Evolutionary conservation across 352 stramenopile genomes (phyloP), one percentile per base, ranked within the genome.

Genomic region (Phytophthora crassamura): DNA sequence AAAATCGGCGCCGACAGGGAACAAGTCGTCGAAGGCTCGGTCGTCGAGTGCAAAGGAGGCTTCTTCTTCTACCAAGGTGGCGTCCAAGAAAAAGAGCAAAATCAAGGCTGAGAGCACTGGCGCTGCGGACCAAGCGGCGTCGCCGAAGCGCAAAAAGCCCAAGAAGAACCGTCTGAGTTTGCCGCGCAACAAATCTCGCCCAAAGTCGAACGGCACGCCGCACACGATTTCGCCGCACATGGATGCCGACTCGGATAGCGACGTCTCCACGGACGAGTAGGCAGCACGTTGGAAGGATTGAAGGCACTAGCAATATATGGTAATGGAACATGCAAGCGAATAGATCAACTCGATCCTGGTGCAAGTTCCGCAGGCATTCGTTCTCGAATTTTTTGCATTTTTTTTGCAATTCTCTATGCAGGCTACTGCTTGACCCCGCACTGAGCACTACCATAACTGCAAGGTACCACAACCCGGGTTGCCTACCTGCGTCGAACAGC

Each of bases 151-250:
- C 39, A 78, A 75, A 38, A 76, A 74, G 28, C 25, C 43, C 15
- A 67, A 67, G 57, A 69, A 73, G 49, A 67, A 71, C 41, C 58
- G 63, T 25, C 45, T 71, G 30, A 76, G 57, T 22, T 68, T 74
- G 62, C 33, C 62, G 7, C 61, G 67, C n/a, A 78, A 71, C 33
- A 76, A 73, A 38, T 69, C 65, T 38, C 54, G 55, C 6, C 20
- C 62, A 9, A 72, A 63, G 55, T 38, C 67, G 38, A 72, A 55
- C 38, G 60, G 35, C 12, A 64, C 48, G 16, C 7, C 48, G 34
- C 62, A 79, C 49, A 60, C 49, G 39, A 79, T 77, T 53, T 82
- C 74, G 39, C 74, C 74, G 16, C 74, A 79, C 42, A 77, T 79
- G 74, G 65, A 77, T 11, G 62, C 62, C 16, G 54, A 74, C 53